Base-by-base conservation (phyloP, 805 yeast genomes). In the Teunomyces stri region DNA sequence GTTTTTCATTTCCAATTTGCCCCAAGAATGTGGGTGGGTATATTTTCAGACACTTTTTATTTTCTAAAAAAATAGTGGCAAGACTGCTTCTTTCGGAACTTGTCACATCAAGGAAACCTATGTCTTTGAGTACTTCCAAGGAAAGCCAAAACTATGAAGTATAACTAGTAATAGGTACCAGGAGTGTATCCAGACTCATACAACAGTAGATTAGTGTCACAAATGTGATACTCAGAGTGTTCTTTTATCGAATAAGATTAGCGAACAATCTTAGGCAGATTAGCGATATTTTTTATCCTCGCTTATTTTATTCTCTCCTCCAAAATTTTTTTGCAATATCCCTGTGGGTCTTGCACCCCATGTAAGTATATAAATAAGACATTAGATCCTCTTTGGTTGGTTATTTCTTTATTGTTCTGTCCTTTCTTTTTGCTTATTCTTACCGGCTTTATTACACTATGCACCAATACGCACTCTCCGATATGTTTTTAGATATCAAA, bases 331-430 rank as follows among this genome's bases (percentile, higher is more conserved):
- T 22, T 37, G 16, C 40, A 37, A 27, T 16, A 37, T 13, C 40
- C 40, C 40, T 22, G 22, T 21, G 11, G 13, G 10, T 6, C 22
- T 37, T 37, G 29, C 40, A 37, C 40, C 40, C 40, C 40, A 37
- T 37, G 18, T 34, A n/a, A 12, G 6, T 22, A 20, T 37, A 18
- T 37, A 37, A 37, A 31, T 31, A 31, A 25, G 21, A 1, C 16
- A 12, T 7, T 16, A 4, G n/a, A 21, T 21, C 12, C 18, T 16
- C 18, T 15, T 5, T 21, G 7, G 6, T n/a, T 9, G 10, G 25
- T n/a, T 5, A 37, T 20, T 21, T 5, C 3, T 9, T 16, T 3
- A 9, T 34, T n/a, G 37, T 37, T n/a, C 6, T 6, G 12, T 21
- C 22, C 20, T 21, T n/a, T 13, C 11, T 22, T 22, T 9, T 20